Evolutionary conservation across 2,329 filamentous ascomycete species (phyloP).

Genomic region (Achaetomium macrosporum): DNA sequence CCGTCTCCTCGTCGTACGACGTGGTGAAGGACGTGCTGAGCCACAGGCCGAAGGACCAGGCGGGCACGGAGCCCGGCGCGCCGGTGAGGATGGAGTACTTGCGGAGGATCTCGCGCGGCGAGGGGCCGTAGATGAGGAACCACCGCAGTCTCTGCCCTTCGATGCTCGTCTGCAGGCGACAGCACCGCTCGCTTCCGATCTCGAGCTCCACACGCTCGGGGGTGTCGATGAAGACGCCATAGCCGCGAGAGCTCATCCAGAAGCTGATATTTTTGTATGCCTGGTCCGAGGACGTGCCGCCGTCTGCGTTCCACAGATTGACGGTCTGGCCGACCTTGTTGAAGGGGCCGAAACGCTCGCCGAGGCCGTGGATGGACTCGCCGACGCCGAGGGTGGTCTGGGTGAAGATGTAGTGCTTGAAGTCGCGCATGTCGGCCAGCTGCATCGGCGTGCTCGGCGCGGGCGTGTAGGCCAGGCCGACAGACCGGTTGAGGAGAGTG

Average conservation of each 20-base stretch:
- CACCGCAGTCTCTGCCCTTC: slow-evolving; percentile 66
- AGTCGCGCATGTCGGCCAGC: slow-evolving; percentile 46
- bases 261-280: slow-evolving; percentile 69
- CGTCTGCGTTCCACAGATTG: slow-evolving; percentile 58
- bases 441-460: slow-evolving; percentile 47
- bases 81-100: slow-evolving; percentile 65
- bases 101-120: slow-evolving; percentile 64
- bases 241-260: slow-evolving; percentile 66
- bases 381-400: slow-evolving; percentile 50
- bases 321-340: slow-evolving; percentile 70
- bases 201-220: slow-evolving; percentile 65
- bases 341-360: slow-evolving; percentile 70
- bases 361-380: slow-evolving; percentile 68
- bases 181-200: slow-evolving; percentile 67
- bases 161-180: slow-evolving; percentile 62
- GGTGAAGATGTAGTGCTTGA: slow-evolving; percentile 52
- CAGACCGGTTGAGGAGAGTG: slow-evolving; percentile 48
- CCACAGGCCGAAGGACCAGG: slow-evolving; percentile 73
- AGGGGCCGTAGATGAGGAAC: slow-evolving; percentile 66
- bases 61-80: slow-evolving; percentile 56
- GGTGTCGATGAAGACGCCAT: slow-evolving; percentile 70
- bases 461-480: slow-evolving; percentile 53
- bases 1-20: slow-evolving; percentile 64
- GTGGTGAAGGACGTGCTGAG: slow-evolving; percentile 72
- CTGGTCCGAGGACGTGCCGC: slow-evolving; percentile 62